Conservation (phyloP, 768 basidiomycete genomes). For the Lactifluus rugatus region DNA sequence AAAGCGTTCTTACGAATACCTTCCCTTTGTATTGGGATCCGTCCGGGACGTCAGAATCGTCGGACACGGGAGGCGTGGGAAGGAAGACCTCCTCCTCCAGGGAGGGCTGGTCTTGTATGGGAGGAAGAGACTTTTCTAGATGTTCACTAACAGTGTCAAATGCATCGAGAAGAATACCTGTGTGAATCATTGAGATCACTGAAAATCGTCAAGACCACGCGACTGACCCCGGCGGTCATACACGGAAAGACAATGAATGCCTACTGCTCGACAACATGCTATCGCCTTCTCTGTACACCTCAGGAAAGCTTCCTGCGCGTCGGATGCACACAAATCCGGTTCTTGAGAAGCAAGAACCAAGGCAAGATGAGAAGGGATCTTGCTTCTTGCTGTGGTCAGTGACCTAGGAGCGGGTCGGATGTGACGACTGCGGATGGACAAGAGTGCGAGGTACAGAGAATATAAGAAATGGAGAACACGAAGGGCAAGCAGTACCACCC, state of each 20-base stretch:
- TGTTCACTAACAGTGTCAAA: slow-evolving; percentile 21
- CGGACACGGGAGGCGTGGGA: slow-evolving; percentile 68
- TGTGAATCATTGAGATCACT: slow-evolving; percentile 27
- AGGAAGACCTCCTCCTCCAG: slow-evolving; percentile 61
- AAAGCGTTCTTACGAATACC: slow-evolving; percentile 3
- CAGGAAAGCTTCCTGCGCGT: slow-evolving; percentile 35
- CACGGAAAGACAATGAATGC: slow-evolving; percentile 55
- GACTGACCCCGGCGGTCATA: slow-evolving; percentile 63
- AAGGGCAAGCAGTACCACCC: slow-evolving; percentile 41
- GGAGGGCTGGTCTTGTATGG: slow-evolving; percentile 22
- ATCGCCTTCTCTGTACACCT: slow-evolving; percentile 45
- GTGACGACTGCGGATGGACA: slow-evolving; percentile 33
- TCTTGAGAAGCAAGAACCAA: slow-evolving; percentile 47
- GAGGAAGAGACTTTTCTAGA: slow-evolving; percentile 23
- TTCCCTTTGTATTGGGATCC: not conserved
- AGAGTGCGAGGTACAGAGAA: slow-evolving; percentile 33
- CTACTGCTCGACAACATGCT: slow-evolving; percentile 52
- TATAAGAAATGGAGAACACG: slow-evolving; percentile 51
- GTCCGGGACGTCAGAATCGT: slow-evolving; percentile 42
- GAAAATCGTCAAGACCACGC: not conserved
- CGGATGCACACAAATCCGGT: slow-evolving; percentile 25
- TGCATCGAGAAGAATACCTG: slow-evolving; percentile 10
- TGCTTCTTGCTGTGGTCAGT: slow-evolving; percentile 42
- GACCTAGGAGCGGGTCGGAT: slow-evolving; percentile 35
- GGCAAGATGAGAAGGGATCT: slow-evolving; percentile 58